These are phyloP conservation scores for Tilletia horrida DNA, from an alignment of 1,284 basidiomycete species.

Conservation along the genomic window DNA sequence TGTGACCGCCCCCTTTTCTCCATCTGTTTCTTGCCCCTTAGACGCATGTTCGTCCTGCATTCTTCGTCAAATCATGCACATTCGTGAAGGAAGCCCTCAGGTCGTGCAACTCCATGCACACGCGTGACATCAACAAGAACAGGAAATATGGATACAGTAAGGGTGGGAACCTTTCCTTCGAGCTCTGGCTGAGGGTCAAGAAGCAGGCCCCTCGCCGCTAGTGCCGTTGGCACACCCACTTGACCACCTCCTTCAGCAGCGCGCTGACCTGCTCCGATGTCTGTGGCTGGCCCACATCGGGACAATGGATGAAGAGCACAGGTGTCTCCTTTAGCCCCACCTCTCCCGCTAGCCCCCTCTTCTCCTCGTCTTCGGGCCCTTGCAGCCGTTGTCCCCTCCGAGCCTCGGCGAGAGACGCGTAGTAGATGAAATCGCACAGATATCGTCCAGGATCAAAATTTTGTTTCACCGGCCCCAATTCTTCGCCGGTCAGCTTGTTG, in stretches of 20 bases:
- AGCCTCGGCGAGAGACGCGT: conserved; percentile 29
- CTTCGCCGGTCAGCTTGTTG: conserved; percentile 9
- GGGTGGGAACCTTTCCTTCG: no score
- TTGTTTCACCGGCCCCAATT: no score
- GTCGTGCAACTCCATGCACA: no score
- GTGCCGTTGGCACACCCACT: background rate
- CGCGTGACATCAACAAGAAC: no score
- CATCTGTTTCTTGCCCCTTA: no score
- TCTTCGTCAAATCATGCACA: no score
- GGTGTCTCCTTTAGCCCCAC: background rate
- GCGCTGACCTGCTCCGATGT: conserved; percentile 3
- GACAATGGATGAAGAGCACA: conserved; percentile 24
- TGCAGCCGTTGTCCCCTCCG: background rate
- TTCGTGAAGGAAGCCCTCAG: no score
- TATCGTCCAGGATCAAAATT: conserved; percentile 28
- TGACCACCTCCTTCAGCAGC: background rate
- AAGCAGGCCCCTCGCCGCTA: no score
- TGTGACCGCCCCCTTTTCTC: no score
- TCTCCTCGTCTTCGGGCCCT: background rate
- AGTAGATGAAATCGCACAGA: conserved; percentile 37
- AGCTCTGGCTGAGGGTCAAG: no score
- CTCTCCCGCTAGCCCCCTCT: background rate
- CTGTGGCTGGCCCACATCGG: conserved; percentile 19
- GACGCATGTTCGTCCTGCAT: no score
- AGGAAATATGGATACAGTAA: no score